Conservation (phyloP, 306 rosid genomes). For the Dryas drummondii region DNA sequence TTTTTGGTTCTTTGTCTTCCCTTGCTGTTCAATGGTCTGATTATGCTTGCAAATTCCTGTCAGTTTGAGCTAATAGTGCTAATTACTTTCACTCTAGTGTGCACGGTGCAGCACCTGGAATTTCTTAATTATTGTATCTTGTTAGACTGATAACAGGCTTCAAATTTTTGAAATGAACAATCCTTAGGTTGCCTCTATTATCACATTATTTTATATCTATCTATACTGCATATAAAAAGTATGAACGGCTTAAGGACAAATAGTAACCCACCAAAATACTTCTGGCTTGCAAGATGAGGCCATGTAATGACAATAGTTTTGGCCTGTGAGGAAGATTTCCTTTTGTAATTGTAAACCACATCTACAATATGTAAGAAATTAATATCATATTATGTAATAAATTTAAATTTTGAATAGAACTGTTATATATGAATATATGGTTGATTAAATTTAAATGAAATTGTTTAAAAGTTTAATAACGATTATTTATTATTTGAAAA, state of each 20-base stretch:
- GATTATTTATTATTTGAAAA: not conserved
- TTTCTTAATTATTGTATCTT: not conserved
- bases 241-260: not conserved
- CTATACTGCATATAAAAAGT: not conserved
- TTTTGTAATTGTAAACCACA: not conserved
- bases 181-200: not conserved
- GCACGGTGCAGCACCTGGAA: not conserved
- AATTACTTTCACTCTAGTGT: not conserved
- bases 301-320: not conserved
- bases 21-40: not conserved
- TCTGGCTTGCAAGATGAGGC: not conserved
- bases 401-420: not conserved
- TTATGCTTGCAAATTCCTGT: not conserved
- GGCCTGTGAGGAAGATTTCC: not conserved
- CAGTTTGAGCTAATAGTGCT: conserved; percentile 1
- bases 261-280: not conserved
- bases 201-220: not conserved
- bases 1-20: not conserved
- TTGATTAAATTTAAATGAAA: not conserved
- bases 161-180: conserved; percentile 4
- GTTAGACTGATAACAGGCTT: not conserved
- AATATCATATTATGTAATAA: not conserved
- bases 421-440: not conserved
- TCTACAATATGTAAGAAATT: not conserved
- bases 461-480: conserved; percentile 1